Evolutionary conservation across 495 filamentous ascomycete species (phyloP).

Genomic region (Hypoxylon fuscum): DNA sequence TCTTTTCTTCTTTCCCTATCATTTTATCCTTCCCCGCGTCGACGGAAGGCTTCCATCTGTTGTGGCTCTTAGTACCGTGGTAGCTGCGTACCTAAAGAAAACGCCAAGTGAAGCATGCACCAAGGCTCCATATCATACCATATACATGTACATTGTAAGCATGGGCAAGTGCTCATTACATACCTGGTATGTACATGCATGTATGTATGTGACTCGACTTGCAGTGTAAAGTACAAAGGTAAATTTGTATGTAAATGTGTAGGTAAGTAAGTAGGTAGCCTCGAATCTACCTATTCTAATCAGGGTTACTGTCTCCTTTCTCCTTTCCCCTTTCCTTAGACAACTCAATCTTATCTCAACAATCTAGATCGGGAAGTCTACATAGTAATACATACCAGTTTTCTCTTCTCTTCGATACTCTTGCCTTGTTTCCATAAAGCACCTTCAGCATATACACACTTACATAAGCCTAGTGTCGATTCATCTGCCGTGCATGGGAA

Average conservation of each 20-base stretch:
- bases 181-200: constrained; percentile 4
- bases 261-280: not conserved
- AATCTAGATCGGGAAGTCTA: not conserved
- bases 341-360: not conserved
- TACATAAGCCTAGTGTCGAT: too few species aligned
- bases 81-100: too few species aligned
- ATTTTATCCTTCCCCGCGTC: constrained; percentile 18
- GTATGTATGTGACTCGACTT: not conserved
- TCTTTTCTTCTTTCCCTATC: not conserved
- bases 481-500: constrained; percentile 34
- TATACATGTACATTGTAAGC: not conserved
- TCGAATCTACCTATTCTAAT: not conserved
- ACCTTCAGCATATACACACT: constrained; percentile 15
- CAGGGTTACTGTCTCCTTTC: not conserved
- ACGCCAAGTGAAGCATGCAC: too few species aligned
- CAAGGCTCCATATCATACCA: not conserved
- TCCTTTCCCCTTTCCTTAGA: constrained; percentile 10
- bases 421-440: constrained; percentile 4
- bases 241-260: constrained; percentile 5
- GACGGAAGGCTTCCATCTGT: constrained; percentile 5
- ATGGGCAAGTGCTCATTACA: not conserved
- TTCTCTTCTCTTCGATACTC: not conserved
- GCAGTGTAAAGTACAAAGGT: not conserved
- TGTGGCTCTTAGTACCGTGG: constrained; percentile 2
- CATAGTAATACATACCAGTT: not conserved